Evolutionary conservation across 768 basidiomycete species (phyloP), one percentile per base, ranked within the genome.

Genomic region (Grammothele lineata): DNA sequence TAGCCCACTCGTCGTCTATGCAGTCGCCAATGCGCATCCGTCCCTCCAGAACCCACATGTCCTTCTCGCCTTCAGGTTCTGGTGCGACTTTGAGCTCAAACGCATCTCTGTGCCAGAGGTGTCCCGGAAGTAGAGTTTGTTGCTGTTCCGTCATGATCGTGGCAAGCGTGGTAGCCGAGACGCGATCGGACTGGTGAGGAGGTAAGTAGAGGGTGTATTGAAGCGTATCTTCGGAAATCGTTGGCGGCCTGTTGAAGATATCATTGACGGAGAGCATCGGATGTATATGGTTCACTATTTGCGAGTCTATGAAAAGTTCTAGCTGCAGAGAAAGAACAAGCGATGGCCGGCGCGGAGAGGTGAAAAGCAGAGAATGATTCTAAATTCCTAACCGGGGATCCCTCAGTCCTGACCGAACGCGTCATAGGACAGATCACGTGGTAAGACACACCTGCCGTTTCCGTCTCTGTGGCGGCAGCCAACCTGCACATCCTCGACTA

Each of bases 1-100:
- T 75, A 62, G 84, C 85, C 96, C 96, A 99, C 66, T 99, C 96
- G 58, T 99, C 96, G 64, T 99, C 94, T n/a, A 98, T 78, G 43
- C 83, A 88, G 66, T 99, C 96, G 3, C 96, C 95, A 19, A 98
- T 88, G 37, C 93, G 74, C 84, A 94, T 89, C 37, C 74, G 70
- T 8, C 94, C 92, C 59, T 92, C 83, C 1, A 97, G 66, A 34
- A 82, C 69, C 69, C 77, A 83, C 1, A 21, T 15, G 23, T 53
- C 47, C n/a, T 65, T 71, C 41, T 68, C 50, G 15, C 59, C 60
- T 54, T 81, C 70, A 18, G 71, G 63, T 40, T 80, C 69, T 37
- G 62, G 51, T 7, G 74, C 76, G 15, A 87, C 74, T 59, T 87
- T 88, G 51, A 91, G 68, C 61, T 90, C 85, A 56, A 92, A 92